These are phyloP conservation scores for Solanum habrochaites DNA, from an alignment of 257 asterid genomes.

Conservation along the genomic window DNA sequence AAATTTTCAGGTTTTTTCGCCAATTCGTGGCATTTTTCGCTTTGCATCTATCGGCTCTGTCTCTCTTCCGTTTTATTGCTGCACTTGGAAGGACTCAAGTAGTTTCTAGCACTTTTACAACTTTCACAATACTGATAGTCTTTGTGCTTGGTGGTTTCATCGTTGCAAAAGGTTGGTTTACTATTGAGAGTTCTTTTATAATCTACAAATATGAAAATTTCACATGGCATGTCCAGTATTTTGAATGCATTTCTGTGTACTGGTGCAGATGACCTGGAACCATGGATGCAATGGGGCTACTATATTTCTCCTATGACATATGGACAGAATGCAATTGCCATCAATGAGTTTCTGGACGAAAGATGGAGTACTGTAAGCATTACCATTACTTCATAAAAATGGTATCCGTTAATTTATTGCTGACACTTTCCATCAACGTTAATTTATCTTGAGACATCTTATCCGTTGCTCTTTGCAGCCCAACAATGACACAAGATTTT, in stretches of 20 bases:
- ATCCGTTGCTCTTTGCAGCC: constrained; percentile 31
- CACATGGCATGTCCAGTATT: not conserved
- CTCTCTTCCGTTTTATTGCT: constrained; percentile 71
- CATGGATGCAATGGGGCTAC: constrained; percentile 24
- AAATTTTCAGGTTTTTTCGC: constrained; percentile 58
- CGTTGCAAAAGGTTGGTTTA: constrained; percentile 60
- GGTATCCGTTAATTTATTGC: not conserved
- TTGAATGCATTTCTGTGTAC: not conserved
- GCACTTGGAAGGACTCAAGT: constrained; percentile 82
- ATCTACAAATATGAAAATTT: not conserved
- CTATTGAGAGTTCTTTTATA: not conserved
- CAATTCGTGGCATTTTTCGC: constrained; percentile 72
- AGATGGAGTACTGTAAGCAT: constrained; percentile 23
- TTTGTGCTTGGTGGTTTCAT: constrained; percentile 93
- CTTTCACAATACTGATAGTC: constrained; percentile 63
- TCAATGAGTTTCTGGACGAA: constrained; percentile 19
- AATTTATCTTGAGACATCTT: not conserved
- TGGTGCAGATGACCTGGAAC: constrained; percentile 13
- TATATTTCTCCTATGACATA: constrained; percentile 25
- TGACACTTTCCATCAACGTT: not conserved
- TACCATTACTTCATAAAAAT: not conserved
- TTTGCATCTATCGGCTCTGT: constrained; percentile 81
- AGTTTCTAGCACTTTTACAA: constrained; percentile 63
- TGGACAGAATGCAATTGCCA: constrained; percentile 26
- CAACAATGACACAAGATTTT: constrained; percentile 34